phyloP scores from a whole-genome alignment of 2,329 filamentous ascomycete genomes.

The Graphilbum ipis-grandicollis region DNA sequence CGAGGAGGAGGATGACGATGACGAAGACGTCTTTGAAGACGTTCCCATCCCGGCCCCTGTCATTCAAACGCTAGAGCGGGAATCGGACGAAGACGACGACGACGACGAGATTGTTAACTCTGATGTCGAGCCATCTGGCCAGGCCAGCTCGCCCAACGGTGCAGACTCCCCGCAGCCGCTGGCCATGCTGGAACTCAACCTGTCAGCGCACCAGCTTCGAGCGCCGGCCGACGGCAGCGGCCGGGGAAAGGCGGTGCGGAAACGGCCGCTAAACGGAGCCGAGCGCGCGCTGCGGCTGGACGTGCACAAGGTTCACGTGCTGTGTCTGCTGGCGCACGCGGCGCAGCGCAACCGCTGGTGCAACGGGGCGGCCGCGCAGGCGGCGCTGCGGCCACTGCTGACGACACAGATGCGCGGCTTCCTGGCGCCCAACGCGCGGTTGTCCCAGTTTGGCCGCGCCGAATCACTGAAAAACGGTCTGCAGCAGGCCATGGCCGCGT shows the following conservation, averaged over 20 bases:
- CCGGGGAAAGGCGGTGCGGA: slow-evolving; percentile 14
- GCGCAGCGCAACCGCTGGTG: slow-evolving; percentile 76
- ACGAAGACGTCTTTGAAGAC: slow-evolving; percentile 10
- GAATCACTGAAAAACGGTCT: slow-evolving; percentile 66
- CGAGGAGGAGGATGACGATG: slow-evolving; percentile 3
- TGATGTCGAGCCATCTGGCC: no score
- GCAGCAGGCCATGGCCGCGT: slow-evolving; percentile 48
- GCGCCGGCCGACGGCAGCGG: neutral
- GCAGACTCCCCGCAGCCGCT: neutral
- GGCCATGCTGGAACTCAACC: slow-evolving; percentile 30
- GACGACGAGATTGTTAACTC: no score
- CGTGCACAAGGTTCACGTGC: slow-evolving; percentile 71
- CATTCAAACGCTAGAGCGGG: slow-evolving; percentile 8
- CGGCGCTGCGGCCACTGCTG: slow-evolving; percentile 45
- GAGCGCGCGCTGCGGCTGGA: slow-evolving; percentile 45
- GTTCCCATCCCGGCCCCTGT: slow-evolving; percentile 9
- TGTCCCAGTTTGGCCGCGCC: slow-evolving; percentile 59
- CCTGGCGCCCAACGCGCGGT: slow-evolving; percentile 46
- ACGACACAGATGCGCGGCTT: slow-evolving; percentile 46
- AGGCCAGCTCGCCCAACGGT: neutral
- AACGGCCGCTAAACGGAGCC: slow-evolving; percentile 34
- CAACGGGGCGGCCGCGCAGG: slow-evolving; percentile 56
- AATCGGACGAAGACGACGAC: slow-evolving; percentile 8
- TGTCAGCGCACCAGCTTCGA: slow-evolving; percentile 25
- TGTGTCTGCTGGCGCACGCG: slow-evolving; percentile 67